Conservation (phyloP, 768 basidiomycete species). For the Lactifluus piperatus region DNA sequence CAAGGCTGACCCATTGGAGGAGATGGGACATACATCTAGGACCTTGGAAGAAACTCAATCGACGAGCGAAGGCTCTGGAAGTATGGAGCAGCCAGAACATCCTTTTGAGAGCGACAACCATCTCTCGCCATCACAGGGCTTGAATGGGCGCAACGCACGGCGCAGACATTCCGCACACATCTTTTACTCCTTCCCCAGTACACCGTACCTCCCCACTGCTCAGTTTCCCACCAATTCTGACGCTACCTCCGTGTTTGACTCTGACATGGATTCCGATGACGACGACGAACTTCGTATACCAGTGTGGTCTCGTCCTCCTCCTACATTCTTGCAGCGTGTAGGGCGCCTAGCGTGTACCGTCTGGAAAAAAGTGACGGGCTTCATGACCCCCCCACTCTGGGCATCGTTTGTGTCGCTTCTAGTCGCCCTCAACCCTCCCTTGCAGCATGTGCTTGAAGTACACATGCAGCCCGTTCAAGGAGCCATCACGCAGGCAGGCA, state of each 20-base stretch:
- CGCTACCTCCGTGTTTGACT: slow-evolving; percentile 13
- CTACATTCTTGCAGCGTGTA: slow-evolving; percentile 25
- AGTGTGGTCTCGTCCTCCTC: slow-evolving; percentile 21
- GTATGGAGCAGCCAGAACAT: neutral
- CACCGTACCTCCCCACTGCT: slow-evolving; percentile 25
- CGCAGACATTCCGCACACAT: slow-evolving; percentile 30
- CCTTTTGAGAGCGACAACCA: neutral
- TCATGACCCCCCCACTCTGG: slow-evolving; percentile 88
- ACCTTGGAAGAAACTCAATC: neutral
- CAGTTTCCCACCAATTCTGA: slow-evolving; percentile 6
- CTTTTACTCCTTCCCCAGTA: slow-evolving; percentile 62
- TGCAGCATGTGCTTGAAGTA: slow-evolving; percentile 62
- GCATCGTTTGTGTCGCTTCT: slow-evolving; percentile 66
- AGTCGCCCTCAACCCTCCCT: slow-evolving; percentile 65
- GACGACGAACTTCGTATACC: slow-evolving; percentile 21
- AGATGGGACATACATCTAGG: slow-evolving; percentile 22
- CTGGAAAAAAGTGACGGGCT: slow-evolving; percentile 44
- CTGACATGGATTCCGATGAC: slow-evolving; percentile 22
- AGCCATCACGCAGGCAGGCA: slow-evolving; percentile 58
- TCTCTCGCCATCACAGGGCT: neutral
- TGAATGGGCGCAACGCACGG: neutral
- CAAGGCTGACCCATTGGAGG: slow-evolving; percentile 37
- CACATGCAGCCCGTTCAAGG: slow-evolving; percentile 60
- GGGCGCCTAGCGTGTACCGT: slow-evolving; percentile 24
- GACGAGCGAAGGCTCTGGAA: neutral